phyloP scores from a whole-genome alignment of 345 rosid genomes.

The Luvunga scandens region DNA sequence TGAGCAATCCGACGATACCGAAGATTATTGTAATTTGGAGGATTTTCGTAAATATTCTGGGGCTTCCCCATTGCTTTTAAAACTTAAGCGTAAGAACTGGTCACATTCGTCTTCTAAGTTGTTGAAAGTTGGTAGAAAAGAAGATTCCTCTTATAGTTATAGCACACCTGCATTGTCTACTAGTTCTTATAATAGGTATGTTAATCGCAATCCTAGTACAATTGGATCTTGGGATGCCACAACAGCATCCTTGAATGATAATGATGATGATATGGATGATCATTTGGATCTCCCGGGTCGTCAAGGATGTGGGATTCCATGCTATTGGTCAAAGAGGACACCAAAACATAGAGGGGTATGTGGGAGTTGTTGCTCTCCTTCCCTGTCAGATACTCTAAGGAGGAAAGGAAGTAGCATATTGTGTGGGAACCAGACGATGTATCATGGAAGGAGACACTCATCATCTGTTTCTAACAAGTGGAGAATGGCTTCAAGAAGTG shows the following conservation, averaged over 20 bases:
- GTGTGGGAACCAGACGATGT: slow-evolving; percentile 68
- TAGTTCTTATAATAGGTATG: slow-evolving; percentile 68
- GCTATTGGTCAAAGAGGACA: slow-evolving; percentile 86
- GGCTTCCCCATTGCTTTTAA: slow-evolving; percentile 66
- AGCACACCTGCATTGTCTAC: slow-evolving; percentile 90
- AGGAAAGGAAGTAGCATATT: slow-evolving; percentile 85
- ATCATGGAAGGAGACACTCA: slow-evolving; percentile 47
- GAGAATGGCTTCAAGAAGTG: slow-evolving; percentile 55
- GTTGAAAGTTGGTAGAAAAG: slow-evolving; percentile 49
- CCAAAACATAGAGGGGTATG: slow-evolving; percentile 69
- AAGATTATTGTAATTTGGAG: slow-evolving; percentile 58
- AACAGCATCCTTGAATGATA: slow-evolving; percentile 76
- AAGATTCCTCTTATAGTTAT: slow-evolving; percentile 70
- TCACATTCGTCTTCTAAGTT: slow-evolving; percentile 56
- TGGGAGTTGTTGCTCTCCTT: slow-evolving; percentile 84
- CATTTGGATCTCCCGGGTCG: slow-evolving; percentile 76
- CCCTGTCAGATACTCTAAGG: slow-evolving; percentile 80
- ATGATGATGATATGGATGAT: slow-evolving; percentile 73
- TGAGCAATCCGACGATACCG: slow-evolving; percentile 68
- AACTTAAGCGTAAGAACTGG: slow-evolving; percentile 63
- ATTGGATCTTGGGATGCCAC: slow-evolving; percentile 89
- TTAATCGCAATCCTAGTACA: slow-evolving; percentile 58
- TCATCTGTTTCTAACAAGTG: slow-evolving; percentile 46
- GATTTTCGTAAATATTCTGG: slow-evolving; percentile 49
- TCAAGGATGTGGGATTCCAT: slow-evolving; percentile 93